phyloP scores from a whole-genome alignment of 176 grass and related monocot species.

The Pontederia paniculata region DNA sequence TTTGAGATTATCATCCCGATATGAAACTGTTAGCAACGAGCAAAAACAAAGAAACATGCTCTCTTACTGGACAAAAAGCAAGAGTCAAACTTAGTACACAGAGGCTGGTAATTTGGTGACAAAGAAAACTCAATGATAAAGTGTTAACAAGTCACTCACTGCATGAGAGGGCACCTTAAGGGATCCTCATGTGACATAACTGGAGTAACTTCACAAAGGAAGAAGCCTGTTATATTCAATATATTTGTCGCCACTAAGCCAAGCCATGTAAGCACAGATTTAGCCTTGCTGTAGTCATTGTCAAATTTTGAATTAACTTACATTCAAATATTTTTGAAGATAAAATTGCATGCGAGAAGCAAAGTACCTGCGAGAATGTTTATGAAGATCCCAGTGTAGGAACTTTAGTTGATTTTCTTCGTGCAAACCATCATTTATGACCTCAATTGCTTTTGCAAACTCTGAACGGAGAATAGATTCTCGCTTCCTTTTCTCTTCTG shows the following conservation, averaged over 20 bases:
- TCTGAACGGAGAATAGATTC: conserved; percentile 74
- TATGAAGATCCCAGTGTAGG: conserved; percentile 93
- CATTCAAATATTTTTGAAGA: not conserved
- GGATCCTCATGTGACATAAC: conserved; percentile 30
- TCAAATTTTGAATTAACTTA: conserved; percentile 2
- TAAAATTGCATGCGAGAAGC: conserved; percentile 15
- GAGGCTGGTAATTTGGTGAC: not conserved
- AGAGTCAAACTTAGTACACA: not conserved
- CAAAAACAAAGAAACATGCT: too few relatives aligned
- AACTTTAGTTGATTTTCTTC: conserved; percentile 61
- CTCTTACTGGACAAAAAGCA: too few relatives aligned
- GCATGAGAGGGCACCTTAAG: conserved; percentile 32
- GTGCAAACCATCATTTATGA: conserved; percentile 45
- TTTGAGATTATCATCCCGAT: not conserved
- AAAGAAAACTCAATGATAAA: not conserved
- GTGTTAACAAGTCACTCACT: conserved; percentile 35
- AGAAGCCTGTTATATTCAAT: conserved; percentile 66
- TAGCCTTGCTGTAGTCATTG: conserved; percentile 35
- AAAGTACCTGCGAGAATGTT: conserved; percentile 63
- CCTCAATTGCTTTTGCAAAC: conserved; percentile 65
- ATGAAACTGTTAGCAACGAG: too few relatives aligned
- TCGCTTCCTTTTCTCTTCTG: conserved; percentile 55
- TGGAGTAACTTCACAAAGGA: conserved; percentile 54
- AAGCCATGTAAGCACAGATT: conserved; percentile 65
- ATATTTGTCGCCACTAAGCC: conserved; percentile 55